Evolutionary conservation across 2,329 filamentous ascomycete genomes (phyloP), one percentile per base, ranked within the genome.

Genomic region (Exophiala spinifera): DNA sequence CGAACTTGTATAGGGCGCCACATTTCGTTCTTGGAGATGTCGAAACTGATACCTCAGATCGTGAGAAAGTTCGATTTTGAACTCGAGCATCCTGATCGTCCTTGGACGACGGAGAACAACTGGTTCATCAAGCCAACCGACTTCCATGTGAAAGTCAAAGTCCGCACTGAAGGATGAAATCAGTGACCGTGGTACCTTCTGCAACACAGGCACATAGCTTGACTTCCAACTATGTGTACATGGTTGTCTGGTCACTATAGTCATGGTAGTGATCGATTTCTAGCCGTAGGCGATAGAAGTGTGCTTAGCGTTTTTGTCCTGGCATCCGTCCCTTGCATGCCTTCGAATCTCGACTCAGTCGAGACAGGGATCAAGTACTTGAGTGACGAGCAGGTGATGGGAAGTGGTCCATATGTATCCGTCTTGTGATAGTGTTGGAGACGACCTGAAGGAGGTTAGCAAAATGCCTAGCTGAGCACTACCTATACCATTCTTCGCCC

Each of bases 1-100:
- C 65, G 79, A 59, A 81, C 79, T 1, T 66, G 64, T 51, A 58
- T 66, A 31, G 64, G 64, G 11, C 63, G 63, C 46, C 64, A 66
- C 46, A 64, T 68, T 28, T 62, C 58, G 6, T 58, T 61, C 15
- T 42, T 67, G 39, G 64, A 68, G 45, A 66, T 68, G 46, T 63
- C 60, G 8, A 68, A 68, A 52, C 45, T 67, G 19, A 62, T 66
- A n/a, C 64, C 64, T 14, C 56, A 60, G 49, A 53, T 66, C 31
- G 52, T 65, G 17, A 50, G 54, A 25, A 51, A 37, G 37, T 64
- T 61, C 36, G 56, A 64, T 47, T 63, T 61, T 36, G 50, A 62
- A 37, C 55, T 63, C 15, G 56, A 57, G 46, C 28, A 60, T 25
- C 50, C 57, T 8, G 51, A 61, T 31, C 34, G 46, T 23, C 46